Base-by-base conservation (phyloP, 805 yeast genomes). In the Kodamaea lidongshanica region DNA sequence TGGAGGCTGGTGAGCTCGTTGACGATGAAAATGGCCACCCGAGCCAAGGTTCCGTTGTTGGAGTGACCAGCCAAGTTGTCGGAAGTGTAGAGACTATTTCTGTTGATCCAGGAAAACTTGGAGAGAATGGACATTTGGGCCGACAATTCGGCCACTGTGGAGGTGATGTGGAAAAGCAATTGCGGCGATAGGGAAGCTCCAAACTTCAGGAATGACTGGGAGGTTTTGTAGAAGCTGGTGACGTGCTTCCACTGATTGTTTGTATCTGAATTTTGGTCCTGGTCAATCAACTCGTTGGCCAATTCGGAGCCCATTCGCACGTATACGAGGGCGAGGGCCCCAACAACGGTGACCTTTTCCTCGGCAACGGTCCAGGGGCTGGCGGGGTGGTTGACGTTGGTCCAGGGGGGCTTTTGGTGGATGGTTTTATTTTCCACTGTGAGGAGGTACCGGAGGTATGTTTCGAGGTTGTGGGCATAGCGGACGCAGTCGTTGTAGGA, bases 1-100 rank as follows among this genome's bases (percentile, higher is more conserved):
- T 44, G 43, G 12, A 55, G 46, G 4, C 38, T 38, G 16, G 39
- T 38, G 7, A 61, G 31, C 33, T 66, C 68, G 35, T 58, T 55
- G 24, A 55, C 38, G 4, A 63, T 45, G 42, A 44, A 65, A 1
- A 70, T 57, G 4, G 73, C 61, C 7, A 70, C 68, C 33, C 72
- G 46, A 9, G 69, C 52, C n/a, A 70, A 43, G 1, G 65, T 60
- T 2, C 70, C 65, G 38, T 64, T 58, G 23, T 56, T 51, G 33
- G 52, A 35, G 12, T 48, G 37, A n/a, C 30, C 26, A 10, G 40
- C 28, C 10, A 37, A 21, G 6, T 35, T 30, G 12, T 28, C 25
- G 23, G 26, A 21, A 10, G 28, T 33, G 12, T 31, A 29, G 12
- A 32, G 31, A 7, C 35, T 28, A 22, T 35, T 40, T 20, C 70